These are phyloP conservation scores for Nyssa sinensis DNA, from an alignment of 148 eudicot species.

Conservation along the genomic window DNA sequence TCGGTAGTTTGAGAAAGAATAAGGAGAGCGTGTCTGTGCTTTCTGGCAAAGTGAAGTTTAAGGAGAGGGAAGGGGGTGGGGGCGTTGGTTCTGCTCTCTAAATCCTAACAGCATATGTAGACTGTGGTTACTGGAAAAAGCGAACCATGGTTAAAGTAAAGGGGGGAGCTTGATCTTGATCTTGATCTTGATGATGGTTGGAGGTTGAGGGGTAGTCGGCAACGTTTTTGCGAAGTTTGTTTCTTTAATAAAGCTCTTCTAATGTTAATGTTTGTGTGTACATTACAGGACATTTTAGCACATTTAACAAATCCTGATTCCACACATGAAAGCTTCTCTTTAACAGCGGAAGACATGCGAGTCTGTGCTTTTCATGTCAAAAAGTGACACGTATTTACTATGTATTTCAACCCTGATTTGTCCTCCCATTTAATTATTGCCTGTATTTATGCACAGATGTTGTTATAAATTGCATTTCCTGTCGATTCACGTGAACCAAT, in stretches of 20 bases:
- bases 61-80: not conserved
- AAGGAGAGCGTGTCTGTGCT: not conserved
- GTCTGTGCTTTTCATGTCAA: too few relatives aligned
- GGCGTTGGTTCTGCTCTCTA: constrained; percentile 2
- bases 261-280: not conserved
- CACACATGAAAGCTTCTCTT: too few relatives aligned
- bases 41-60: not conserved
- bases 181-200: too few relatives aligned
- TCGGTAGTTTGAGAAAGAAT: not conserved
- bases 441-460: too few relatives aligned
- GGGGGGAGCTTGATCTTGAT: not conserved
- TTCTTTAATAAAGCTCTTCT: not conserved
- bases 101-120: constrained; percentile 13
- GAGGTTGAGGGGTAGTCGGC: not conserved
- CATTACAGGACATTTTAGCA: too few relatives aligned
- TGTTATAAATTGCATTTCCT: too few relatives aligned
- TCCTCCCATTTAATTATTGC: too few relatives aligned
- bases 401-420: too few relatives aligned
- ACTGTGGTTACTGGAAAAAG: constrained; percentile 12
- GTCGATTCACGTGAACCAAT: too few relatives aligned
- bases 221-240: not conserved
- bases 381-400: too few relatives aligned
- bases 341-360: too few relatives aligned
- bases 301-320: too few relatives aligned
- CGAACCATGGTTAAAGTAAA: constrained; percentile 21